These are phyloP conservation scores for Epichloe amarillans DNA, from an alignment of 2,329 filamentous ascomycete genomes.

Conservation along the genomic window DNA sequence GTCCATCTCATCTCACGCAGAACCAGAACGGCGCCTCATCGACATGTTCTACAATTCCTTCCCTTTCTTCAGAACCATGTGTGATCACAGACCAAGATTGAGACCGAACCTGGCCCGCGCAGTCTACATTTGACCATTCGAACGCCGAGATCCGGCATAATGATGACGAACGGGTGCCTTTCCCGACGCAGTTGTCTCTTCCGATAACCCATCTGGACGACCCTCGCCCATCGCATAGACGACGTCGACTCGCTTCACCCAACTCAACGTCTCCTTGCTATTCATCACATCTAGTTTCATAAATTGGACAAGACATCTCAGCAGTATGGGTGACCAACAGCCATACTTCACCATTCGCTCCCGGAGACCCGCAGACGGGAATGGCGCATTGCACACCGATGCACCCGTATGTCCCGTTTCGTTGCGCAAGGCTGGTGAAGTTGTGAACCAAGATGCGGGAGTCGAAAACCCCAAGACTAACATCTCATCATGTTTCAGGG, in stretches of 20 bases:
- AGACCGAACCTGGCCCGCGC: neutral
- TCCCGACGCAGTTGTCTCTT: neutral
- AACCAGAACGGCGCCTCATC: neutral
- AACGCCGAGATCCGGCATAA: neutral
- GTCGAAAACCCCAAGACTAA: no score
- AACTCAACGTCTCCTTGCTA: neutral
- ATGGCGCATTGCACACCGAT: conserved; percentile 33
- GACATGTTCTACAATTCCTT: neutral
- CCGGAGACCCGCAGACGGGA: conserved; percentile 30
- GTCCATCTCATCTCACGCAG: neutral
- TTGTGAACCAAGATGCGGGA: neutral
- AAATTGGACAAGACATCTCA: neutral
- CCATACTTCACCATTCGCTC: conserved; percentile 42
- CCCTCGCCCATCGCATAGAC: neutral
- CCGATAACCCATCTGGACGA: neutral
- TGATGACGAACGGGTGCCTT: neutral
- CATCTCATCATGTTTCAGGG: neutral
- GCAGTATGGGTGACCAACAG: conserved; percentile 27
- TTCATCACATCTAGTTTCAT: neutral
- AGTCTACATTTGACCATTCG: neutral
- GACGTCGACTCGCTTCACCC: neutral
- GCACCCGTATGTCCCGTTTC: conserved; percentile 29
- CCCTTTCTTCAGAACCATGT: neutral
- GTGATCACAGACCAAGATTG: neutral
- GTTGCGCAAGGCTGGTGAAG: neutral